Evolutionary conservation across 2,329 filamentous ascomycete species (phyloP), one percentile per base, ranked within the genome.

Genomic region (Talaromyces sp.): DNA sequence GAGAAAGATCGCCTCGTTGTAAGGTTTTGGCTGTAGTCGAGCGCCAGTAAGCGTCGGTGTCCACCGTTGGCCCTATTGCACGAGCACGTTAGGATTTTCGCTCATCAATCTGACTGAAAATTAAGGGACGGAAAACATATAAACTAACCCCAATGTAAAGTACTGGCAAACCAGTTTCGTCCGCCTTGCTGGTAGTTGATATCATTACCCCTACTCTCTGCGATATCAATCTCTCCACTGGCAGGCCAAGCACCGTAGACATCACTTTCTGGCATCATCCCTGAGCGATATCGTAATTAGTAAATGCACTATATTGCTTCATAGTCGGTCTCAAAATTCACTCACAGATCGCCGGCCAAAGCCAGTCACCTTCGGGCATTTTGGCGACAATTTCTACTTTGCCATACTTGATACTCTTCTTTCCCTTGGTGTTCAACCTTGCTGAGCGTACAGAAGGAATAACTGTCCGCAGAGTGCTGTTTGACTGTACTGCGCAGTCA

Each of bases 161-260:
- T 70, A 64, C 47, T 70, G 69, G 24, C 72, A 71, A 63, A 22
- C 27, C 11, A 16, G 41, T 63, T 52, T 22, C 62, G 62, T 39
- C 62, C 62, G 39, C 62, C 62, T 24, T 33, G 10, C 6, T 50
- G 35, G 54, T 63, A 63, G 52, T 27, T 41, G 11, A 63, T 39
- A 39, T 39, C 37, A 39, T 39, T 39, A 39, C 37, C 37, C 37
- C 37, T 50, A 45, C 76, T 75, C 71, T 84, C 82, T 67, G 78
- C 76, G 47, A 85, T 82, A 71, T 86, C 83, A 62, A 85, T 85
- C 70, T 85, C 83, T 31, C 83, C 83, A 65, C 78, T 81, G 31
- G 74, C 72, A 9, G 83, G 83, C 83, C 83, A 85, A 8, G 69
- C 68, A 31, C 83, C 83, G 68, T 85, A 85, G 3, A 74, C 76